These are phyloP conservation scores for Fomitopsis pulvina DNA, from an alignment of 768 basidiomycete species.

Conservation along the genomic window DNA sequence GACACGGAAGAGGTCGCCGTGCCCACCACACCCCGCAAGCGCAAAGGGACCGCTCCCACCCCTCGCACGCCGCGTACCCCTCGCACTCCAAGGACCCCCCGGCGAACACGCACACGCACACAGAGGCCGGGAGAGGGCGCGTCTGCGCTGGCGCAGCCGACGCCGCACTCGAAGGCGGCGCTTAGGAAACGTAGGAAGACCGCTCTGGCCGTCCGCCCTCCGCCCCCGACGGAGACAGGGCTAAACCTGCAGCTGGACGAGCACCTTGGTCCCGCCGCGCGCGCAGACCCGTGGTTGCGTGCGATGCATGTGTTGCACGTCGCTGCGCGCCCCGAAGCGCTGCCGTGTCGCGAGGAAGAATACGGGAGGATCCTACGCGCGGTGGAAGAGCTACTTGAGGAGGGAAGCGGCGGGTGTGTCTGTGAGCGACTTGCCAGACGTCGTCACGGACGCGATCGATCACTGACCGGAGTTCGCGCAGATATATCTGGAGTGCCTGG, in stretches of 20 bases:
- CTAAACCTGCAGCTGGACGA: slow-evolving; percentile 21
- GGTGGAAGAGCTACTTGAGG: slow-evolving; percentile 80
- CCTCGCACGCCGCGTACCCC: slow-evolving; percentile 6
- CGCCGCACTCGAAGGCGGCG: slow-evolving; percentile 71
- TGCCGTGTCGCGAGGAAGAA: slow-evolving; percentile 88
- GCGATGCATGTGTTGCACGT: slow-evolving; percentile 93
- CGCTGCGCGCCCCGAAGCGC: slow-evolving; percentile 82
- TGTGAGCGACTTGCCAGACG: slow-evolving; percentile 66
- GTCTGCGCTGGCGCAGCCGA: slow-evolving; percentile 54
- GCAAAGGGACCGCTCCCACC: too few species aligned
- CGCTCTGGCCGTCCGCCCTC: slow-evolving; percentile 29
- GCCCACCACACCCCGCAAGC: slow-evolving; percentile 37
- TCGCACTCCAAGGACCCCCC: slow-evolving; percentile 12
- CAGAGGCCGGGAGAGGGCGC: slow-evolving; percentile 13
- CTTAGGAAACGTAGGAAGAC: slow-evolving; percentile 41
- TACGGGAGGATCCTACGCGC: slow-evolving; percentile 67
- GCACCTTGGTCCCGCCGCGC: slow-evolving; percentile 22
- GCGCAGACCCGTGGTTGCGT: slow-evolving; percentile 68
- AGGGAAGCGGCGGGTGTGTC: slow-evolving; percentile 91
- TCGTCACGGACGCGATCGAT: neutral
- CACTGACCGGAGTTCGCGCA: slow-evolving; percentile 24
- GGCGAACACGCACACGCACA: slow-evolving; percentile 19
- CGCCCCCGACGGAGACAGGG: slow-evolving; percentile 26
- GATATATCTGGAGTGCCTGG: slow-evolving; percentile 99
- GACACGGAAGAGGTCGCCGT: slow-evolving; percentile 10